Conservation (phyloP, 352 stramenopile species). For the Globisporangium rhizosaccharum region DNA sequence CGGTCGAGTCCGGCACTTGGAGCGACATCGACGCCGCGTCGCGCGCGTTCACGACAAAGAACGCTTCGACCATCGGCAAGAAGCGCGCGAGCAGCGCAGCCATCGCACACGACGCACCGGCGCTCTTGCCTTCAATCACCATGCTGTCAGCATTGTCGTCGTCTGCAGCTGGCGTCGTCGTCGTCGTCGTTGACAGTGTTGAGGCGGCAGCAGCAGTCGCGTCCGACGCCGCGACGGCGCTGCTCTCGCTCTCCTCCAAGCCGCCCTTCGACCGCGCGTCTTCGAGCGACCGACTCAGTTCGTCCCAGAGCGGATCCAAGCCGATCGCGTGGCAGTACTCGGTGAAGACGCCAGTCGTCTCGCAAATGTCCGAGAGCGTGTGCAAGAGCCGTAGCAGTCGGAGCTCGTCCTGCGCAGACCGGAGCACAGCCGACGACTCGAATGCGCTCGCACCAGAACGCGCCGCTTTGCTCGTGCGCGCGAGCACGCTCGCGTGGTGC, state of each 20-base stretch:
- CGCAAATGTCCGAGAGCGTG: conserved; percentile 87
- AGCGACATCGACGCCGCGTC: conserved; percentile 78
- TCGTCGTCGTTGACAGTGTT: not conserved
- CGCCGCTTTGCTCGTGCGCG: conserved; percentile 19
- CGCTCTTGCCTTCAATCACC: conserved; percentile 86
- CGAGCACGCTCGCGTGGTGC: conserved; percentile 42
- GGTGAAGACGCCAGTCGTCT: conserved; percentile 59
- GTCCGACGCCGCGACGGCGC: not conserved
- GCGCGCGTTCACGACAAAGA: conserved; percentile 97
- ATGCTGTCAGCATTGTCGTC: conserved; percentile 71
- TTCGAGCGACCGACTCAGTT: conserved; percentile 64
- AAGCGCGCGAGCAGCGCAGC: conserved; percentile 95
- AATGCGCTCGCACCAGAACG: conserved; percentile 19
- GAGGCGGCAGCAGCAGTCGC: not conserved
- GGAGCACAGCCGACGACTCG: conserved; percentile 75
- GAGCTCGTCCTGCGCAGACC: conserved; percentile 84
- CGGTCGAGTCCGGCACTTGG: conserved; percentile 58
- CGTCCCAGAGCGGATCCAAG: conserved; percentile 72
- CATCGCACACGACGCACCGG: conserved; percentile 85
- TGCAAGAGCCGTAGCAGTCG: conserved; percentile 96
- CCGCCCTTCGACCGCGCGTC: conserved; percentile 62
- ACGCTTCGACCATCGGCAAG: conserved; percentile 96
- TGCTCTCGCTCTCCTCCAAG: conserved; percentile 59
- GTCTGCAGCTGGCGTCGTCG: conserved; percentile 31
- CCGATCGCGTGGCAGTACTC: conserved; percentile 69